Percentiles rank a stretch among this genome's conserved stretches.
Evolutionary conservation across 176 grass and related monocot genomes (phyloP).

Genomic region (Panicum miliaceum): DNA sequence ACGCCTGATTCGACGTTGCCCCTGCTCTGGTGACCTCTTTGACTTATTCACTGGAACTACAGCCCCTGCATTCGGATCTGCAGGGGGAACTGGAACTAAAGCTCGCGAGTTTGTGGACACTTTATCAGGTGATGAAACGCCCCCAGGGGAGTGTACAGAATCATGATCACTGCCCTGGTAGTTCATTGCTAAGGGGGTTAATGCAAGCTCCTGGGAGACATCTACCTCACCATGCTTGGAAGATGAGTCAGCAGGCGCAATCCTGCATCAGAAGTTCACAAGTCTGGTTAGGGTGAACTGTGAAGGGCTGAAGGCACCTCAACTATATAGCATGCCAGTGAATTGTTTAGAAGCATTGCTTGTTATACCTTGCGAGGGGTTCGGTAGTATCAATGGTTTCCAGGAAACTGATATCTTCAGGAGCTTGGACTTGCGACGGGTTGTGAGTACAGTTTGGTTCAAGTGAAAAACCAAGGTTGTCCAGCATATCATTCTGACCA

Average conservation of each 20-base stretch:
- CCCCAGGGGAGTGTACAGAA: constrained; percentile 59
- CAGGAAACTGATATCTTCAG: constrained; percentile 58
- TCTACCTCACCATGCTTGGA: constrained; percentile 52
- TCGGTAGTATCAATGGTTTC: constrained; percentile 66
- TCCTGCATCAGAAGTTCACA: constrained; percentile 52
- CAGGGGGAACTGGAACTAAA: constrained; percentile 49
- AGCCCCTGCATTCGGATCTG: constrained; percentile 55
- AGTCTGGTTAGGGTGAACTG: constrained; percentile 14
- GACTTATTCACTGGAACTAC: constrained; percentile 55
- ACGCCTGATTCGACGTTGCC: constrained; percentile 86
- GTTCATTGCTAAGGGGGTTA: constrained; percentile 58
- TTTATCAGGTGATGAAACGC: constrained; percentile 70
- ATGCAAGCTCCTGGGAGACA: constrained; percentile 58
- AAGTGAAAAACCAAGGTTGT: constrained; percentile 79
- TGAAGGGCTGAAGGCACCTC: neutral
- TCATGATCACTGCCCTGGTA: constrained; percentile 74
- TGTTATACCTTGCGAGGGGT: constrained; percentile 77
- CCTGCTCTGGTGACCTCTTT: constrained; percentile 69
- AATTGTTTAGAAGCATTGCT: constrained; percentile 22
- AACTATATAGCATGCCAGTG: constrained; percentile 12
- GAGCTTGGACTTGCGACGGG: constrained; percentile 41
- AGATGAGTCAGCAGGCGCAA: constrained; percentile 47
- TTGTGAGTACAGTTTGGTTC: constrained; percentile 67
- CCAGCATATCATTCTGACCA: constrained; percentile 53
- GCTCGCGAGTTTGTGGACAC: constrained; percentile 52